These are phyloP conservation scores for Pestalotiopsis fici DNA, from an alignment of 2,329 filamentous ascomycete genomes.

Conservation along the genomic window DNA sequence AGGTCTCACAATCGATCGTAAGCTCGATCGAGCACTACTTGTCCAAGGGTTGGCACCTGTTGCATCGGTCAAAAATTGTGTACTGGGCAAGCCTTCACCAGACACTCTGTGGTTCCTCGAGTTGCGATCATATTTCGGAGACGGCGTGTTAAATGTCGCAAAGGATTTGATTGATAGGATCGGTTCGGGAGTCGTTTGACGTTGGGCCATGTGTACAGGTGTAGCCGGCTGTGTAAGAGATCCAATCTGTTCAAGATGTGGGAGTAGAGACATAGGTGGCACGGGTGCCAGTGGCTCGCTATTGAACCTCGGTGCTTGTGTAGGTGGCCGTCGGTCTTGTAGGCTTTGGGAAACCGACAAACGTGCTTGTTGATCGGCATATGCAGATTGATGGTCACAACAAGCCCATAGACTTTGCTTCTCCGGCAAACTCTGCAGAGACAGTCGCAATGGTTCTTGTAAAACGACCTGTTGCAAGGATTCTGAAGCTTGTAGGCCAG, in stretches of 20 bases:
- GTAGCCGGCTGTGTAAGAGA: background rate
- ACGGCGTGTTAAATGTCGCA: constrained; percentile 52
- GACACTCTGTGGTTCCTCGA: constrained; percentile 10
- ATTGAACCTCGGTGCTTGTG: background rate
- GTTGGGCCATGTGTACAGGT: constrained; percentile 7
- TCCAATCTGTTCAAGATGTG: background rate
- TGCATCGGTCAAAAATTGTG: constrained; percentile 16
- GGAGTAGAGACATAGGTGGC: background rate
- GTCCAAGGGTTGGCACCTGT: constrained; percentile 15
- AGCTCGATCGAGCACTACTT: constrained; percentile 11
- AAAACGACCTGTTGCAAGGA: background rate
- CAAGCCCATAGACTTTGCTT: background rate
- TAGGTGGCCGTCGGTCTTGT: background rate
- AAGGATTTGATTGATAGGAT: constrained; percentile 53
- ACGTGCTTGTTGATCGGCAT: background rate
- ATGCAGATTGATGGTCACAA: too few species aligned
- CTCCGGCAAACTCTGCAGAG: background rate
- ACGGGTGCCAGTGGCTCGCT: background rate
- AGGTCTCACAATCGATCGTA: background rate
- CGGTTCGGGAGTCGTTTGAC: constrained; percentile 43
- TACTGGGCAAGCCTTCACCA: constrained; percentile 17
- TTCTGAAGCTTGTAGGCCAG: constrained; percentile 25
- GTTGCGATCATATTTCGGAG: constrained; percentile 36
- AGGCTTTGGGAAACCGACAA: background rate
- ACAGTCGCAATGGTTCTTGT: background rate